Percentiles rank a stretch among this genome's conserved stretches.
Evolutionary conservation across 2,329 filamentous ascomycete genomes (phyloP).

Genomic region (Aspergillus quadrilineatus): DNA sequence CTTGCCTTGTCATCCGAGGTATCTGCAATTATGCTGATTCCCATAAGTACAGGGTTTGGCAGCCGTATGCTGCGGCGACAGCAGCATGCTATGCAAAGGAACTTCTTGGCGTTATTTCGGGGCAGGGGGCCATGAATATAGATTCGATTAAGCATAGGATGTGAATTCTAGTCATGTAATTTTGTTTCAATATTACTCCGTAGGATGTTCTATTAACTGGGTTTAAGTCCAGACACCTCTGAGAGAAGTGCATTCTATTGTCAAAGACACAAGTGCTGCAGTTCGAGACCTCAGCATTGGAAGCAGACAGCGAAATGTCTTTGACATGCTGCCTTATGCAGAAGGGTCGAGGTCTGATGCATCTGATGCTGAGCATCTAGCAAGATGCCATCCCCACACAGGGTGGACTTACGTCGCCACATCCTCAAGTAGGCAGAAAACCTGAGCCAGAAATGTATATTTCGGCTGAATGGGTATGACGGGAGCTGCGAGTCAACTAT

Average conservation of each 20-base stretch:
- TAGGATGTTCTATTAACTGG: too few relatives aligned
- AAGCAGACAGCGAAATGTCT: too few relatives aligned
- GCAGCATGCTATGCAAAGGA: slow-evolving; percentile 9
- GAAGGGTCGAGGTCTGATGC: too few relatives aligned
- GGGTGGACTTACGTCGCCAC: background rate
- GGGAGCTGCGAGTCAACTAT: background rate
- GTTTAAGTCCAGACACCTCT: too few relatives aligned
- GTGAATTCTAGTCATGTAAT: background rate
- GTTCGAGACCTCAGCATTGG: too few relatives aligned
- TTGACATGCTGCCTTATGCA: too few relatives aligned
- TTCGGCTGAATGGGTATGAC: background rate
- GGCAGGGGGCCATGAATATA: background rate
- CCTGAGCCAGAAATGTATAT: background rate
- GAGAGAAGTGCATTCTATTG: too few relatives aligned
- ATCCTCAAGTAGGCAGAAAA: background rate
- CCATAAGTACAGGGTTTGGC: background rate
- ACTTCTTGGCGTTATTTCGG: background rate
- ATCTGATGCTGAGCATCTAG: background rate
- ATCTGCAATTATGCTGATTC: slow-evolving; percentile 11
- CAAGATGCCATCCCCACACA: background rate
- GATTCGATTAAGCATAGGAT: background rate
- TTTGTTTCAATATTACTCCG: too few relatives aligned
- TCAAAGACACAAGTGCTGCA: too few relatives aligned
- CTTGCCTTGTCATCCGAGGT: slow-evolving; percentile 7
- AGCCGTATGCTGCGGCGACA: background rate